Percentiles rank a stretch among this genome's conserved stretches.
These are phyloP conservation scores for Marasmius tenuissimus DNA, from an alignment of 1,284 basidiomycete species.

Conservation along the genomic window DNA sequence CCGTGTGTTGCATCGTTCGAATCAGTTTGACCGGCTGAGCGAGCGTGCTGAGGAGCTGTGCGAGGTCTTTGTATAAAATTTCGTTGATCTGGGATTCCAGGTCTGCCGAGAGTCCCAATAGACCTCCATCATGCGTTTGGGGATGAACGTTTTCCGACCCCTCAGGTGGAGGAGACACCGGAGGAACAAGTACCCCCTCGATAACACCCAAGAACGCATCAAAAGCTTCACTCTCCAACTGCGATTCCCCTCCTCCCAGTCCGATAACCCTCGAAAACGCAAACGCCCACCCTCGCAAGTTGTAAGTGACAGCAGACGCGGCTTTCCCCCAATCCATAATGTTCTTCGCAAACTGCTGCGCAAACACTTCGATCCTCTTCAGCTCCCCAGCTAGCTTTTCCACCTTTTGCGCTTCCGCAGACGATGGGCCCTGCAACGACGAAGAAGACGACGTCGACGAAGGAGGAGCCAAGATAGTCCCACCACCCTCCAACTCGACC, in stretches of 20 bases:
- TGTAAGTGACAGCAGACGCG: constrained; percentile 43
- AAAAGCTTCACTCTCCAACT: constrained; percentile 56
- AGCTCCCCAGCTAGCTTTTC: constrained; percentile 55
- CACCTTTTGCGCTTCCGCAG: constrained; percentile 55
- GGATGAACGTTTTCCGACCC: too few relatives aligned
- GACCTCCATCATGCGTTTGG: too few relatives aligned
- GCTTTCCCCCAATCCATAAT: constrained; percentile 59
- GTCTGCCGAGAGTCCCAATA: constrained; percentile 37
- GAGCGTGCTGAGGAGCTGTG: constrained; percentile 53
- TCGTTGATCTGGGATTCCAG: constrained; percentile 53
- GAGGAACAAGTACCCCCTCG: constrained; percentile 48
- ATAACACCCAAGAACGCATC: constrained; percentile 70
- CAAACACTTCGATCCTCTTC: constrained; percentile 50
- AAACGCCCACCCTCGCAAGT: constrained; percentile 59
- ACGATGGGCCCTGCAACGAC: constrained; percentile 24
- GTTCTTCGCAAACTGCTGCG: constrained; percentile 58
- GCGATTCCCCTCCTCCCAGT: constrained; percentile 41
- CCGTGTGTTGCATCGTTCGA: constrained; percentile 66
- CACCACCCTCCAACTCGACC: neutral
- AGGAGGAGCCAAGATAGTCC: neutral
- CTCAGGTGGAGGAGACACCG: too few relatives aligned
- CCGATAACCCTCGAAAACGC: constrained; percentile 70
- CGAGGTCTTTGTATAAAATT: constrained; percentile 54
- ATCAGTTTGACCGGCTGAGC: constrained; percentile 64
- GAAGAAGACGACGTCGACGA: too few relatives aligned